Evolutionary conservation across 1,139 yeast genomes (phyloP), one percentile per base, ranked within the genome.

Genomic region (Sugiyamaella neomexicana): DNA sequence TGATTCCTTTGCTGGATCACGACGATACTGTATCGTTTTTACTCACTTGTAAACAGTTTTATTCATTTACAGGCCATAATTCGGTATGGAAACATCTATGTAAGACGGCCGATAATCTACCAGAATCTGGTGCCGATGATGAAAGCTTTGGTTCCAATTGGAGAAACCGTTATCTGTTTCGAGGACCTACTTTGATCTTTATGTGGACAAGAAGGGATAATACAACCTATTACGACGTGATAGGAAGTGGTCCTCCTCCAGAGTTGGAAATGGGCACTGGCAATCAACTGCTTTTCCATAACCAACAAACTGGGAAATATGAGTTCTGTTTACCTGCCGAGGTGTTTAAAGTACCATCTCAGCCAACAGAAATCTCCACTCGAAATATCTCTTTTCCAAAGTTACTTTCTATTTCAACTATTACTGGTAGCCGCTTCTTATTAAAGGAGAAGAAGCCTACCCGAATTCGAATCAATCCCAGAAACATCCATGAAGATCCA

Each of bases 401-500:
- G 29, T 27, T 47, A 9, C 40, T 47, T 16, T 47, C 51, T 29
- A 47, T 47, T 31, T 39, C 45, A 10, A 47, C 51, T 17, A 34
- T 40, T 16, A 47, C 29, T 31, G 51, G 51, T 2, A 47, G 32
- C 20, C 38, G 40, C 2, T 47, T 25, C 31, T 13, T 47, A n/a
- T 23, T 47, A 3, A 47, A 47, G 42, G 51, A 47, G 20, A 47
- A 47, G 45, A 47, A 47, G 31, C 51, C 51, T 8, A 47, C 45
- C 5, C 25, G 45, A 10, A 47, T 47, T 23, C 1, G 45, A 27
- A 40, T 47, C 20, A 47, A 23, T 27, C 32, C 51, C 12, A 41
- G 32, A 31, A 47, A 47, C 20, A 31, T 47, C 29, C 36, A 47
- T 37, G 40, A 40, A 10, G 51, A 47, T 13, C 51, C 51, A 15